phyloP scores from a whole-genome alignment of 2,329 filamentous ascomycete species.

The Lasiodiplodia sp. region DNA sequence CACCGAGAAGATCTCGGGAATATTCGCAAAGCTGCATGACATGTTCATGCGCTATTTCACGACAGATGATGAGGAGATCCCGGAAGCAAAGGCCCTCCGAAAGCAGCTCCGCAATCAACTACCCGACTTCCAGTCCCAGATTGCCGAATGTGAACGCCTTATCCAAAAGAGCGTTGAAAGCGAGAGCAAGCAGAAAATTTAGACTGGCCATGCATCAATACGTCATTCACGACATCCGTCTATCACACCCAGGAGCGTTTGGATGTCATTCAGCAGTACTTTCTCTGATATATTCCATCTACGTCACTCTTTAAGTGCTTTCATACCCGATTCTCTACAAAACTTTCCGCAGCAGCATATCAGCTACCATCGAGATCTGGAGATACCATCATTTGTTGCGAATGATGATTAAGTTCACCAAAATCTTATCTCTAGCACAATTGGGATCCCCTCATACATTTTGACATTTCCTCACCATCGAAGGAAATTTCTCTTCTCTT shows the following conservation, averaged over 20 bases:
- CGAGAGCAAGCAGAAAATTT: too few species aligned
- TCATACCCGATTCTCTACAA: too few species aligned
- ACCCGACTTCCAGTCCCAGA: background rate
- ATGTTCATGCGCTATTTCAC: constrained; percentile 29
- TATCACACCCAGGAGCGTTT: background rate
- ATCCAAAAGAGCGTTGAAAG: background rate
- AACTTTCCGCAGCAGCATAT: too few species aligned
- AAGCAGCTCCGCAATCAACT: background rate
- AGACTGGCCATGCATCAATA: background rate
- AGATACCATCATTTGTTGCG: too few species aligned
- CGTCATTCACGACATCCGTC: background rate
- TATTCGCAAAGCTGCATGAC: constrained; percentile 23
- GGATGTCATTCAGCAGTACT: too few species aligned
- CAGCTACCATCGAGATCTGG: too few species aligned
- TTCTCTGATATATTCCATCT: background rate
- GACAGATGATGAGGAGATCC: constrained; percentile 29
- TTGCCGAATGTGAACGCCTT: background rate
- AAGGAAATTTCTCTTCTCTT: background rate
- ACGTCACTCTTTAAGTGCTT: too few species aligned
- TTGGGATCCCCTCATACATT: background rate
- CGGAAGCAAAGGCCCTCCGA: constrained; percentile 26
- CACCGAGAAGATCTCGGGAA: background rate
- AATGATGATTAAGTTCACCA: background rate
- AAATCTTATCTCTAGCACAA: background rate
- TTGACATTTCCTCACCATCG: background rate